Evolutionary conservation across 1,284 basidiomycete species (phyloP).

Genomic region (Moesziomyces parantarcticus): DNA sequence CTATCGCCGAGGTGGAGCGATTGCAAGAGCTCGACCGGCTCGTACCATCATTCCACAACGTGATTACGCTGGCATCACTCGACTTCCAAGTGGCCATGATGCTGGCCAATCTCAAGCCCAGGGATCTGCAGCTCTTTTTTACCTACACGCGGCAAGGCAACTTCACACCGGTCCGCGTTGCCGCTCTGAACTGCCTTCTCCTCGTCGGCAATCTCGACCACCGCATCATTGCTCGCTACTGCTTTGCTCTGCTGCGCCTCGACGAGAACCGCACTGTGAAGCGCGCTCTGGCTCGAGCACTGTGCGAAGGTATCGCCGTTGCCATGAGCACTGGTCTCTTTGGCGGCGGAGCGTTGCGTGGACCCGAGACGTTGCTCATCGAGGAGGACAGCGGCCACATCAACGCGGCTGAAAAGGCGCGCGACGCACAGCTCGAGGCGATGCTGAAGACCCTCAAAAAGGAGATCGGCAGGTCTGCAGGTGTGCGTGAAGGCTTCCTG

Average conservation of each 20-base stretch:
- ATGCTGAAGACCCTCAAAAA: slow-evolving; percentile 60
- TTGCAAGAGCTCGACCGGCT: slow-evolving; percentile 94
- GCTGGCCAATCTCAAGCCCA: slow-evolving; percentile 75
- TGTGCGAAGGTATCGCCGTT: slow-evolving; percentile 87
- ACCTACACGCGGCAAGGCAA: slow-evolving; percentile 81
- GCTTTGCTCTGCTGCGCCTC: slow-evolving; percentile 86
- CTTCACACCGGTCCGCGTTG: slow-evolving; percentile 86
- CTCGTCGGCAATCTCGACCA: slow-evolving; percentile 77
- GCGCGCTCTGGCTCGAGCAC: slow-evolving; percentile 84
- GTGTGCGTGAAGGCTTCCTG: slow-evolving; percentile 65
- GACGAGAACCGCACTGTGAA: slow-evolving; percentile 86
- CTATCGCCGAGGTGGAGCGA: slow-evolving; percentile 75
- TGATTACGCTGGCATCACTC: slow-evolving; percentile 81
- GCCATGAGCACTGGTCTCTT: slow-evolving; percentile 90
- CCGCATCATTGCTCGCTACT: slow-evolving; percentile 81
- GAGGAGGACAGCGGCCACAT: slow-evolving; percentile 51
- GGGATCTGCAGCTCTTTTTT: slow-evolving; percentile 84
- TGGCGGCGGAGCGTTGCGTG: slow-evolving; percentile 67
- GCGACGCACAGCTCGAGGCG: slow-evolving; percentile 73
- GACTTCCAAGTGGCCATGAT: slow-evolving; percentile 58
- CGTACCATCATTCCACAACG: slow-evolving; percentile 93
- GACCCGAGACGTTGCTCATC: slow-evolving; percentile 48
- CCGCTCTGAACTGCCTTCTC: slow-evolving; percentile 93
- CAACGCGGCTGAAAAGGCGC: slow-evolving; percentile 57
- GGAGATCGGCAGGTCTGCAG: slow-evolving; percentile 65